A percentile compares a stretch with the other conserved stretches of the same genome.
phyloP scores from a whole-genome alignment of 192 early-diverging fungal species.

The Coemansia reversa region DNA sequence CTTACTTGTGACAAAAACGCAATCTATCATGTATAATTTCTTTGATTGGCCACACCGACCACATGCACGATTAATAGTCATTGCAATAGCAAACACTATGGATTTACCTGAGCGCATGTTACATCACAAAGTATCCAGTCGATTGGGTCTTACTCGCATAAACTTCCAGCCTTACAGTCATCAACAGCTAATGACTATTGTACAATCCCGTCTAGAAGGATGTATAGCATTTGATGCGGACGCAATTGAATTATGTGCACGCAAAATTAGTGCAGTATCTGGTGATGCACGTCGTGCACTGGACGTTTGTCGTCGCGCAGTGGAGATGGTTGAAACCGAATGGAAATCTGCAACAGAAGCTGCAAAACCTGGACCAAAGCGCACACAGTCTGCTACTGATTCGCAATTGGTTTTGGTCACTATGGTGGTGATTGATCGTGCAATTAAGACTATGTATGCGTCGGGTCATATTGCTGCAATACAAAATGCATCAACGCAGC shows the following conservation, averaged over 20 bases:
- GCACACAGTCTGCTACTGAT: not conserved
- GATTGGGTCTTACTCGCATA: constrained; percentile 84
- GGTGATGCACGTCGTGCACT: constrained; percentile 94
- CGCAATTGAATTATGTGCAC: constrained; percentile 90
- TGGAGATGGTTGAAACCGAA: constrained; percentile 67
- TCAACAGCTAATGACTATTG: constrained; percentile 81
- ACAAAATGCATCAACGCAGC: constrained; percentile 70
- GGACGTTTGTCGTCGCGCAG: constrained; percentile 85
- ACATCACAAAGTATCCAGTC: constrained; percentile 83
- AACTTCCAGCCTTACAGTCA: constrained; percentile 92
- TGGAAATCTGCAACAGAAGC: constrained; percentile 7
- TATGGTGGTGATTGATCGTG: constrained; percentile 71
- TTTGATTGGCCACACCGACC: constrained; percentile 94
- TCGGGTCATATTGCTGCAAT: constrained; percentile 76
- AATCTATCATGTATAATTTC: constrained; percentile 96
- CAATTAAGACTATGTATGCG: constrained; percentile 84
- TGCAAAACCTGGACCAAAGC: not conserved
- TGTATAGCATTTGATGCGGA: constrained; percentile 72
- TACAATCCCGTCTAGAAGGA: constrained; percentile 75
- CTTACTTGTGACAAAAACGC: constrained; percentile 86
- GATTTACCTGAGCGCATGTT: constrained; percentile 93
- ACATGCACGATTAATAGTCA: constrained; percentile 81
- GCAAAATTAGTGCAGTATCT: constrained; percentile 93
- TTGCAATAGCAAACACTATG: constrained; percentile 99
- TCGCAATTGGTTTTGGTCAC: constrained; percentile 41